These are phyloP conservation scores for Rhodamnia argentea DNA, from an alignment of 345 rosid genomes.

Conservation along the genomic window DNA sequence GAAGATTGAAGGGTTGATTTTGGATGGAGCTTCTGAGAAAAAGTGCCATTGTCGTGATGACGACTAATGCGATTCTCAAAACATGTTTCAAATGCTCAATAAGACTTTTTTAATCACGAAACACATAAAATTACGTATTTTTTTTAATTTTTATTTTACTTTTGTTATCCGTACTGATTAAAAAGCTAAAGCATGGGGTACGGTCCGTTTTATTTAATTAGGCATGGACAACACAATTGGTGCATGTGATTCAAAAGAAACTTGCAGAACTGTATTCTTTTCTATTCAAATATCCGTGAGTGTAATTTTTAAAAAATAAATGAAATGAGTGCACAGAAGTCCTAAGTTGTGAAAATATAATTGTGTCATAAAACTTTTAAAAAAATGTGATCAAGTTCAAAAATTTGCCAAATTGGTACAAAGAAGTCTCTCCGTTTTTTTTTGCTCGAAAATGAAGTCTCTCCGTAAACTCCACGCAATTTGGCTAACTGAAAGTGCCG, in stretches of 20 bases:
- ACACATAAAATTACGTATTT: too few relatives aligned
- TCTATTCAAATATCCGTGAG: neutral
- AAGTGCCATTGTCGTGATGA: neutral
- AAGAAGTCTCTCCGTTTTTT: neutral
- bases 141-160: too few relatives aligned
- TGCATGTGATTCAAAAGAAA: too few relatives aligned
- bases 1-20: neutral
- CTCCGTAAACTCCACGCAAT: rapidly evolving
- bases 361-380: neutral
- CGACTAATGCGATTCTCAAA: too few relatives aligned
- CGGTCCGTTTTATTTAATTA: neutral
- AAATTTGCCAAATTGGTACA: neutral
- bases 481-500: neutral
- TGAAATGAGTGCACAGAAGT: too few relatives aligned
- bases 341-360: neutral
- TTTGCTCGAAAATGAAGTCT: neutral
- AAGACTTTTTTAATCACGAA: too few relatives aligned
- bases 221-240: neutral
- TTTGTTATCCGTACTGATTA: too few relatives aligned
- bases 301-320: too few relatives aligned
- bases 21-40: neutral
- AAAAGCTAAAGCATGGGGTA: neutral
- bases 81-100: too few relatives aligned
- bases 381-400: neutral
- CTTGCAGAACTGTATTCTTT: neutral